Evolutionary conservation across 108 stramenopile species (phyloP), one percentile per base, ranked within the genome.

Genomic region (Skeletonema grethae): DNA sequence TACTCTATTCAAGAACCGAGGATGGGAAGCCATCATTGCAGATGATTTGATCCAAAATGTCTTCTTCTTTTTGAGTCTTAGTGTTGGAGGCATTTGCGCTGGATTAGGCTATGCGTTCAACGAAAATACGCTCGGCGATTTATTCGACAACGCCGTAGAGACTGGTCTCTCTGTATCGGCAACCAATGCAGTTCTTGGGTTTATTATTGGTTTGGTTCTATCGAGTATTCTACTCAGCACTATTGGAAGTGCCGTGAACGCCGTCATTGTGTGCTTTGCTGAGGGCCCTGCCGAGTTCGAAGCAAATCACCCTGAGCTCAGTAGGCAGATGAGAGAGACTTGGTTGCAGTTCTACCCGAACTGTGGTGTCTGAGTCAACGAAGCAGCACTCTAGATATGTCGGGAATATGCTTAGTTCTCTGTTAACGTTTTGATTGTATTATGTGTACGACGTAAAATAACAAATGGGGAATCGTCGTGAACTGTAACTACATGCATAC

Each of bases 11-110:
- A 80, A 79, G 66, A 83, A 88, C 69, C 88, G 95, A 29, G 96
- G 96, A 18, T 95, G 94, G 96, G 92, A 92, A 62, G 90, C 92
- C 8, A 86, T 97, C 69, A 95, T 97, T 80, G 93, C 92, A 12
- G 96, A 97, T 58, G 95, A 95, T 81, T 80, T 95, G 74, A 84
- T 97, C 20, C 73, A 80, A 22, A 91, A 89, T 45, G 85, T 92
- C 5, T 84, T 86, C 60, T 73, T 92, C 66, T 80, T 81, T 22
- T 61, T 88, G 18, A 87, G 84, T n/a, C 46, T 88, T 11, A 50
- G 82, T 45, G 79, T 83, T 30, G 91, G 87, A 20, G 56, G 85
- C 7, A n/a, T 88, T 20, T 79, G 72, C 56, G 66, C 66, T 4
- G 72, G 61, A 4, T 61, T 82, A 50, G 76, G 76, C 4, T 65